Conservation (phyloP, 176 grass and related monocot genomes). For the Lolium perenne region DNA sequence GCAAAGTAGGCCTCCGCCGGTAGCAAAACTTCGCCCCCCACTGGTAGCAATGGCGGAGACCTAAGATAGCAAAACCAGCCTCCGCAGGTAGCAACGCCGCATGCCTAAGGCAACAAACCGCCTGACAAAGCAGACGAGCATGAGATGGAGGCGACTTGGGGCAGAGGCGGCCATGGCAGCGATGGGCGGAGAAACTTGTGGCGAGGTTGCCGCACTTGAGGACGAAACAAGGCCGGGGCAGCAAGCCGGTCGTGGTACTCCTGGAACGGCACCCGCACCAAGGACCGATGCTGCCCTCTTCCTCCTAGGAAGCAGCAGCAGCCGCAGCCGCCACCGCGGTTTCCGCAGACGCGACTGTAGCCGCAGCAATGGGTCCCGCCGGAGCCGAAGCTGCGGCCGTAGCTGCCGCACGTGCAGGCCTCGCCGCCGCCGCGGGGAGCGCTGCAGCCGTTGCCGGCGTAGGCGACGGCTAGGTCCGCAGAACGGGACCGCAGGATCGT, state of each 20-base stretch:
- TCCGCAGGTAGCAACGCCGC: too few relatives aligned
- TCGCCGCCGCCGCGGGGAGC: neutral
- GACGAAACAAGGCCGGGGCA: too few relatives aligned
- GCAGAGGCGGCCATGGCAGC: too few relatives aligned
- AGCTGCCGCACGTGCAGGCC: neutral
- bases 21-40: too few relatives aligned
- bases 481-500: slow-evolving; percentile 14
- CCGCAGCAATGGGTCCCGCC: neutral
- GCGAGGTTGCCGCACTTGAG: too few relatives aligned
- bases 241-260: slow-evolving; percentile 38
- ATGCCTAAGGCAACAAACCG: too few relatives aligned
- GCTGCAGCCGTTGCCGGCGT: neutral
- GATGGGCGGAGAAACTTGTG: too few relatives aligned
- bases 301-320: neutral
- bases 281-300: slow-evolving; percentile 6
- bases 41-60: too few relatives aligned
- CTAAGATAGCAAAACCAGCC: too few relatives aligned
- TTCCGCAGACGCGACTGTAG: neutral
- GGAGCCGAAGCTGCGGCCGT: neutral
- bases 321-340: neutral
- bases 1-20: too few relatives aligned
- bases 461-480: neutral
- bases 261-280: slow-evolving; percentile 48
- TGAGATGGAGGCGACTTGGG: too few relatives aligned
- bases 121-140: too few relatives aligned